Conservation (phyloP, 2,329 filamentous ascomycete genomes). For the Blumeria graminis region DNA sequence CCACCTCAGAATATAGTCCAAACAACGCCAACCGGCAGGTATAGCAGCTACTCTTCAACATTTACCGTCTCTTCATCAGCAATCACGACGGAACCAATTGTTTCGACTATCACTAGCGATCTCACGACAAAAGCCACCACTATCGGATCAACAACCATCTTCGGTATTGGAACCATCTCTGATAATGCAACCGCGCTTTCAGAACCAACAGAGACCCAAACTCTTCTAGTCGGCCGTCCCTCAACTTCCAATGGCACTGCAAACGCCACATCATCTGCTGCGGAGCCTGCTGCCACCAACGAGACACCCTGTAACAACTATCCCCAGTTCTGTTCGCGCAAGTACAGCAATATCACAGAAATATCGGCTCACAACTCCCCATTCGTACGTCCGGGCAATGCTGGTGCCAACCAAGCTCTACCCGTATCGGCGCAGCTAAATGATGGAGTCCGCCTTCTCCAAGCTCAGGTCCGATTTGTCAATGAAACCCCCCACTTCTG, state of each 20-base stretch:
- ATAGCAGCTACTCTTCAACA: conserved; percentile 17
- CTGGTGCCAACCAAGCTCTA: conserved; percentile 51
- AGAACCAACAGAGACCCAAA: conserved; percentile 17
- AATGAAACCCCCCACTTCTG: conserved; percentile 50
- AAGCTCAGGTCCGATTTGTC: conserved; percentile 38
- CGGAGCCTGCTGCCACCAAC: conserved; percentile 29
- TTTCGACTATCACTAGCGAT: conserved; percentile 10
- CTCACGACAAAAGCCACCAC: conserved; percentile 10
- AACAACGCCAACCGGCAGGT: conserved; percentile 17
- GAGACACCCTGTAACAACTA: conserved; percentile 62
- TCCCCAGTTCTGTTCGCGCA: conserved; percentile 49
- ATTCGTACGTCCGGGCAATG: conserved; percentile 44
- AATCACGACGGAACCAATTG: conserved; percentile 10
- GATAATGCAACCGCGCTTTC: conserved; percentile 12
- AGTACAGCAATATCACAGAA: conserved; percentile 62
- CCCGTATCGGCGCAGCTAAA: conserved; percentile 47
- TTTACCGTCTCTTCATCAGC: conserved; percentile 9
- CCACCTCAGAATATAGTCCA: conserved; percentile 6
- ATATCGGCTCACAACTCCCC: conserved; percentile 64
- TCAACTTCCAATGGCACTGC: conserved; percentile 21
- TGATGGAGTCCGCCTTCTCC: conserved; percentile 45
- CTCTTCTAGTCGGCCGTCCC: conserved; percentile 16
- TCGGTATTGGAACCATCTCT: conserved; percentile 7
- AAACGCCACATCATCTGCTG: conserved; percentile 21
- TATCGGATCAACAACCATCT: conserved; percentile 11